Conservation (phyloP, 331 rosid species). For the Pyrus hybrid region DNA sequence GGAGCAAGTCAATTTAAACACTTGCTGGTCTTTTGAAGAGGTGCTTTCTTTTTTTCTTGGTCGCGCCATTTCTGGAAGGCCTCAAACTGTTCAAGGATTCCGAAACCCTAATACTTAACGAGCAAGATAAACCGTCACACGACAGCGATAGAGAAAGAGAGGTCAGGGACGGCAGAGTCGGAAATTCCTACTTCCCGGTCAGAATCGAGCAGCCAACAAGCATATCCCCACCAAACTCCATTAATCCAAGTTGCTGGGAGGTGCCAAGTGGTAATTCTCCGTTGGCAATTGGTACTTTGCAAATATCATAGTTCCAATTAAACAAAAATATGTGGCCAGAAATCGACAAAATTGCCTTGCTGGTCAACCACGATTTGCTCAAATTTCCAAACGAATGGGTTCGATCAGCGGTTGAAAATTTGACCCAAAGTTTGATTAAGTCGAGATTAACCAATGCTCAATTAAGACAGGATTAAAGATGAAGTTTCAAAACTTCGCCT, state of each 20-base stretch:
- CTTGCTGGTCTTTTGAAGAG: background rate
- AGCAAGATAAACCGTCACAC: background rate
- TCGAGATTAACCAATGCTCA: background rate
- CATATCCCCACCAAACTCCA: background rate
- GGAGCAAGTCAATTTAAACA: background rate
- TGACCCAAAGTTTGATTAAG: background rate
- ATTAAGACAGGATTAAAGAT: too few species aligned
- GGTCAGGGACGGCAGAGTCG: background rate
- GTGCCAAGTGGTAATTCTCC: background rate
- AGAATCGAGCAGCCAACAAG: background rate
- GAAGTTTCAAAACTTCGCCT: too few species aligned
- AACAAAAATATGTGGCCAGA: background rate
- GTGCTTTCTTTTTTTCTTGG: background rate
- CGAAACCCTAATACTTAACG: background rate
- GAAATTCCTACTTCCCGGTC: background rate
- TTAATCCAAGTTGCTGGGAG: background rate
- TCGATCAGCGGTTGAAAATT: background rate
- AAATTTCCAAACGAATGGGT: slow-evolving; percentile 3
- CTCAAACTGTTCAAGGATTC: background rate
- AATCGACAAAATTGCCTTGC: background rate
- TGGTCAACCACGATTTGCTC: background rate
- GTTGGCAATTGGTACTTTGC: background rate
- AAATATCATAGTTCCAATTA: background rate
- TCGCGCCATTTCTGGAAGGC: background rate
- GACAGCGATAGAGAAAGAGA: too few species aligned